These are phyloP conservation scores for Curvularia eragrostidis DNA, from an alignment of 2,329 filamentous ascomycete species.

Conservation along the genomic window DNA sequence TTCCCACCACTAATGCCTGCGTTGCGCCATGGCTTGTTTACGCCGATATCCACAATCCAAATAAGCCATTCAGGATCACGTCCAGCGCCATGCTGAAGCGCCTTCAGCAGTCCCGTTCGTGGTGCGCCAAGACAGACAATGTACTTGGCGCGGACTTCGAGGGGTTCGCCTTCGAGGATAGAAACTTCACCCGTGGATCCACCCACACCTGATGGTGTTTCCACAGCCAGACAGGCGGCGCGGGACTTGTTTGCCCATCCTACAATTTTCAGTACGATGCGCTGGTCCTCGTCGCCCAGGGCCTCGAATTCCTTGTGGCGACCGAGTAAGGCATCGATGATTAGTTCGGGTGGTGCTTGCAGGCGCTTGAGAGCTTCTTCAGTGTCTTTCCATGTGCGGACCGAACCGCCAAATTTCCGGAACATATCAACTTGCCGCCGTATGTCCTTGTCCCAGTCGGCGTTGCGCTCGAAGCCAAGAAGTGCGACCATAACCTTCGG, in stretches of 20 bases:
- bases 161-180: slow-evolving; percentile 72
- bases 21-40: slow-evolving; percentile 84
- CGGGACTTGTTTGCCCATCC: slow-evolving; percentile 92
- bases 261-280: slow-evolving; percentile 85
- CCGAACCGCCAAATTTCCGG: slow-evolving; percentile 78
- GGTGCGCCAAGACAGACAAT: slow-evolving; percentile 87
- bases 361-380: slow-evolving; percentile 61
- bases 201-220: slow-evolving; percentile 87
- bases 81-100: slow-evolving; percentile 68
- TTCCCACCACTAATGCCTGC: slow-evolving; percentile 80
- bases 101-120: slow-evolving; percentile 81
- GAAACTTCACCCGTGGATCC: slow-evolving; percentile 69
- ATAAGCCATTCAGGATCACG: slow-evolving; percentile 71
- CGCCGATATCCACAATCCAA: slow-evolving; percentile 84
- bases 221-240: slow-evolving; percentile 83
- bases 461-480: slow-evolving; percentile 82
- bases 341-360: slow-evolving; percentile 74
- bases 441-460: slow-evolving; percentile 79
- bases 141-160: slow-evolving; percentile 82
- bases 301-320: slow-evolving; percentile 89
- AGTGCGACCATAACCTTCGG: slow-evolving; percentile 82
- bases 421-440: slow-evolving; percentile 84
- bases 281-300: slow-evolving; percentile 80
- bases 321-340: slow-evolving; percentile 88
- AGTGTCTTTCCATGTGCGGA: slow-evolving; percentile 68